Conservation (phyloP, 2,329 filamentous ascomycete genomes). For the Gliomastix tumulicola region DNA sequence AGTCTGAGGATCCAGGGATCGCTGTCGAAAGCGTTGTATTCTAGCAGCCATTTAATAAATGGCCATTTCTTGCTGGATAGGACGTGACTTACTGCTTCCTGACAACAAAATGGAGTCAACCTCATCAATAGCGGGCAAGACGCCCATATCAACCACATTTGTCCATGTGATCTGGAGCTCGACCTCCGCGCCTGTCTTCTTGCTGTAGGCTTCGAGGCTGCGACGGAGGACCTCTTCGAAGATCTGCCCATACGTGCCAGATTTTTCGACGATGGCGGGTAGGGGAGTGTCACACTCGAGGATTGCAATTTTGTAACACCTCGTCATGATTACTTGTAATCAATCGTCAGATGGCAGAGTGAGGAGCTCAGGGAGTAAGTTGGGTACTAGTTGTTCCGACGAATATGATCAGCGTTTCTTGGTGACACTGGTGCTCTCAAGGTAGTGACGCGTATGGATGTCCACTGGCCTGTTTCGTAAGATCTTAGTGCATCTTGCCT, state of each 20-base stretch:
- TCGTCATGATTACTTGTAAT: too few relatives aligned
- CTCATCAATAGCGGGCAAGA: conserved; percentile 16
- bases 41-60: too few relatives aligned
- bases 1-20: conserved; percentile 37
- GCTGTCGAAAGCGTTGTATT: conserved; percentile 33
- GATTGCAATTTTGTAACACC: too few relatives aligned
- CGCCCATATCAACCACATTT: conserved; percentile 19
- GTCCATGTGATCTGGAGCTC: conserved; percentile 17
- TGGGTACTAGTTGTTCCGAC: too few relatives aligned
- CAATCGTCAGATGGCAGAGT: too few relatives aligned
- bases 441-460: too few relatives aligned
- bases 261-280: conserved; percentile 12
- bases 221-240: conserved; percentile 19
- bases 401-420: too few relatives aligned
- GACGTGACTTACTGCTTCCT: conserved; percentile 22
- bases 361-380: too few relatives aligned
- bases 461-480: too few relatives aligned
- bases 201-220: conserved; percentile 9
- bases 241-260: conserved; percentile 20
- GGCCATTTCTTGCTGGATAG: too few relatives aligned
- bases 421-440: too few relatives aligned
- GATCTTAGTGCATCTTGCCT: too few relatives aligned
- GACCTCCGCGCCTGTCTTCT: conserved; percentile 8
- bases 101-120: conserved; percentile 22
- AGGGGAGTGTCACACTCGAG: conserved; percentile 24